A percentile compares a stretch with the other conserved stretches of the same genome.
Conservation (phyloP, 306 rosid genomes). For the Begonia masoniana region DNA sequence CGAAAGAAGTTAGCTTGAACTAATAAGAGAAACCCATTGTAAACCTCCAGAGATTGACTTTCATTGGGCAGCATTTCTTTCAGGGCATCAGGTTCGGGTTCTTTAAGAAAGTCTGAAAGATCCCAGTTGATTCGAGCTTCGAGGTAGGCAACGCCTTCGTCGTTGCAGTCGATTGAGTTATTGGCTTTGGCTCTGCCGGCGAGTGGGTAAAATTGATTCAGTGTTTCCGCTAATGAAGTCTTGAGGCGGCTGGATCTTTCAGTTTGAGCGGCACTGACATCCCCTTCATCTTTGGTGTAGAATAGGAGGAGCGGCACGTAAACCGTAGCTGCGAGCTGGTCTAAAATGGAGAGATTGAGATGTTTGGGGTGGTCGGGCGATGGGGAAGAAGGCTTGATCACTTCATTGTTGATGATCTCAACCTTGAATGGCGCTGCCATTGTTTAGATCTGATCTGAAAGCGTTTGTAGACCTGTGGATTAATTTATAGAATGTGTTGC, state of each 20-base stretch:
- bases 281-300: constrained; percentile 7
- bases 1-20: constrained; percentile 23
- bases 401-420: constrained; percentile 5
- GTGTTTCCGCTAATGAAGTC: constrained; percentile 29
- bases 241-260: constrained; percentile 17
- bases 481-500: too few relatives aligned
- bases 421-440: constrained; percentile 1
- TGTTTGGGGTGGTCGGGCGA: constrained; percentile 9
- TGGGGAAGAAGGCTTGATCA: constrained; percentile 21
- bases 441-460: too few relatives aligned
- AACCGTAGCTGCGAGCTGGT: constrained; percentile 9
- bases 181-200: constrained; percentile 35
- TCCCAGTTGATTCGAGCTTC: constrained; percentile 9
- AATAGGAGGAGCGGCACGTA: constrained; percentile 15
- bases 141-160: constrained; percentile 10
- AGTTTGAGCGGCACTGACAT: neutral
- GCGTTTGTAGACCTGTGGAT: too few relatives aligned
- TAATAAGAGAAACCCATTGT: constrained; percentile 4
- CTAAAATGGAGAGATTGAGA: constrained; percentile 5
- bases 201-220: constrained; percentile 29
- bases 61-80: constrained; percentile 1
- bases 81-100: constrained; percentile 3
- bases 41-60: constrained; percentile 3
- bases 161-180: constrained; percentile 2
- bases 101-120: constrained; percentile 9